A percentile compares a stretch with the other conserved stretches of the same genome.
phyloP scores from a whole-genome alignment of 78 protist genomes.

The slime mould (Dictyostelium discoideum) region dicty_2.7 NC_007088.5:1489501-1490000 shows the following conservation, averaged over 20 bases:
- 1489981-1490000: not conserved
- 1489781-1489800: not conserved
- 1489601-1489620: constrained; percentile 8
- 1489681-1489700: not conserved
- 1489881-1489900: not conserved
- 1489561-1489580: not conserved
- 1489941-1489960: not conserved
- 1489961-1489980: not conserved
- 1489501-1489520: not conserved
- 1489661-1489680: not conserved
- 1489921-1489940: not conserved
- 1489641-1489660: not conserved
- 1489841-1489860: not conserved
- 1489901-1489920: not conserved
- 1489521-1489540: not conserved
- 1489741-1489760: not conserved
- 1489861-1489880: not conserved
- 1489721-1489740: not conserved
- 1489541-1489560: not conserved
- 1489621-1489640: not conserved
- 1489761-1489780: not conserved
- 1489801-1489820: not conserved
- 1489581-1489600: not conserved
- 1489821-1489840: not conserved
- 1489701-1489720: not conserved